These are phyloP conservation scores for Collybia mongolica DNA, from an alignment of 768 basidiomycete genomes.

Conservation along the genomic window DNA sequence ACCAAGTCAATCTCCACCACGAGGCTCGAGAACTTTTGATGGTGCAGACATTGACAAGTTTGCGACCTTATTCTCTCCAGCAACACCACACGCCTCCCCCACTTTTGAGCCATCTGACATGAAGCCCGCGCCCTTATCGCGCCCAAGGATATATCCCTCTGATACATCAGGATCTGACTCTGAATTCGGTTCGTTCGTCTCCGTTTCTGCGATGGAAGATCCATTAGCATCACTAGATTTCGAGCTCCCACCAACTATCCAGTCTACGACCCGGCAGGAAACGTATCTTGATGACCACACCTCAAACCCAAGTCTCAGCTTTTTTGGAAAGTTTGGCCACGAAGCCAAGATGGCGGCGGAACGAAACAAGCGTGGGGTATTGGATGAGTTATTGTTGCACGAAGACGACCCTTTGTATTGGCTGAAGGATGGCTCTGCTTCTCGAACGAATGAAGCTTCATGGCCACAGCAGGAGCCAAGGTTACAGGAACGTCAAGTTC, in stretches of 20 bases:
- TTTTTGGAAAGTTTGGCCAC: conserved; percentile 62
- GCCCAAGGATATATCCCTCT: conserved; percentile 3
- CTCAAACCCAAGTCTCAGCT: conserved; percentile 37
- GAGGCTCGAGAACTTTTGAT: background rate
- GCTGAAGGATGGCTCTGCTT: conserved; percentile 26
- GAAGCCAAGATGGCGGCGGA: conserved; percentile 55
- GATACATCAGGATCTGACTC: conserved; percentile 26
- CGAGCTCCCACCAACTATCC: background rate
- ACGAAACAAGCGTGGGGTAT: conserved; percentile 47
- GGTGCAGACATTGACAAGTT: conserved; percentile 31
- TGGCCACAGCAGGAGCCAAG: background rate
- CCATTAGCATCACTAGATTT: conserved; percentile 29
- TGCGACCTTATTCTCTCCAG: conserved; percentile 34
- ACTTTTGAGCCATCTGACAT: conserved; percentile 2
- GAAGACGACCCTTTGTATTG: conserved; percentile 75
- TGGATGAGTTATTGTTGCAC: conserved; percentile 64
- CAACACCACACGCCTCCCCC: conserved; percentile 29
- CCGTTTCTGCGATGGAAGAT: conserved; percentile 48
- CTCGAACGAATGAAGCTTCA: background rate
- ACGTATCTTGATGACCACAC: background rate
- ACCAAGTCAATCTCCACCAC: too few species aligned
- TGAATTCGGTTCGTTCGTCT: conserved; percentile 59
- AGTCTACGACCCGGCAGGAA: background rate
- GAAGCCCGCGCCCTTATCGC: background rate
- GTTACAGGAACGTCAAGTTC: conserved; percentile 5